These are phyloP conservation scores for Pholiota molesta DNA, from an alignment of 768 basidiomycete species.

Conservation along the genomic window DNA sequence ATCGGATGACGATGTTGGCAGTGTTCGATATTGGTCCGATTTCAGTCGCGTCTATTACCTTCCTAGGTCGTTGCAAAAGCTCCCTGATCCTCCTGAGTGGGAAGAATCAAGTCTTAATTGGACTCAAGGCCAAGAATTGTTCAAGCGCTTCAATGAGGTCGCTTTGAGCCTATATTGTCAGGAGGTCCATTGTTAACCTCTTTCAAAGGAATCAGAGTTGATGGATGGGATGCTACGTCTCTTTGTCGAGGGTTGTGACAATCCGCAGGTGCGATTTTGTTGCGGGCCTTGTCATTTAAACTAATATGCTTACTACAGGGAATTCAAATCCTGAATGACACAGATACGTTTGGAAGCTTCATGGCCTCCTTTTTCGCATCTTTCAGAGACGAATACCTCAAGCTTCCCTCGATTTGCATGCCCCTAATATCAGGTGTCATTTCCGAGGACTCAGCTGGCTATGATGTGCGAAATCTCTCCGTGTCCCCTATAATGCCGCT, in stretches of 20 bases:
- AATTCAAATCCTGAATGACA: slow-evolving; percentile 68
- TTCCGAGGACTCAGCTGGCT: slow-evolving; percentile 33
- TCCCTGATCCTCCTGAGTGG: slow-evolving; percentile 63
- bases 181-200: background rate
- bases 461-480: slow-evolving; percentile 44
- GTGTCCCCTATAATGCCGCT: slow-evolving; percentile 3
- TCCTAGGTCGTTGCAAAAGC: slow-evolving; percentile 63
- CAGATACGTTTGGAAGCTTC: slow-evolving; percentile 67
- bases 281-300: background rate
- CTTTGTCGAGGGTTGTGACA: slow-evolving; percentile 76
- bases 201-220: slow-evolving; percentile 55
- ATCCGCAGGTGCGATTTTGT: slow-evolving; percentile 56
- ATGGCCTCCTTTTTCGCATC: slow-evolving; percentile 56
- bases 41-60: slow-evolving; percentile 65
- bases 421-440: slow-evolving; percentile 55
- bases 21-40: slow-evolving; percentile 69
- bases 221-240: slow-evolving; percentile 72
- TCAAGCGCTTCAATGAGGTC: slow-evolving; percentile 60
- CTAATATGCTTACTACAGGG: too few species aligned
- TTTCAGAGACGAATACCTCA: slow-evolving; percentile 70
- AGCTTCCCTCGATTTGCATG: slow-evolving; percentile 59
- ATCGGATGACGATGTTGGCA: slow-evolving; percentile 21
- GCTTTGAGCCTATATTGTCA: slow-evolving; percentile 11
- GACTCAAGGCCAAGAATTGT: slow-evolving; percentile 53
- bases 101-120: slow-evolving; percentile 59